A percentile compares a stretch with the other conserved stretches of the same genome.
phyloP scores from a whole-genome alignment of 495 filamentous ascomycete species.

The Aspergillus cavernicola region DNA sequence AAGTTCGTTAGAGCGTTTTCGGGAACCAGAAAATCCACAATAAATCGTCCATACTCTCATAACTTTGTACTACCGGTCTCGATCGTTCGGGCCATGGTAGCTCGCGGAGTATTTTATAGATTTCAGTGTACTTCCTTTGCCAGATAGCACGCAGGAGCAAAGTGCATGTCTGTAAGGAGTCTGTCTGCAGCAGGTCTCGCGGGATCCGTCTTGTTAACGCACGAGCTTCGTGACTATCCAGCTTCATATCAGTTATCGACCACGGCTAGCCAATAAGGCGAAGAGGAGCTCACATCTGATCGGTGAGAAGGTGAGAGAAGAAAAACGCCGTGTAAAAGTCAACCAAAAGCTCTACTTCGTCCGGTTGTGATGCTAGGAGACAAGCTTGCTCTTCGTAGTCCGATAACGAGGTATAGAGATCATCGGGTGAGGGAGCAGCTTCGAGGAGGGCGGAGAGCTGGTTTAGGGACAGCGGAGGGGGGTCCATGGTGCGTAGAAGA shows the following conservation, averaged over 20 bases:
- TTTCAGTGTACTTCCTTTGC: slow-evolving; percentile 41
- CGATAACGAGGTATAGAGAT: slow-evolving; percentile 42
- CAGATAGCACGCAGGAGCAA: slow-evolving; percentile 47
- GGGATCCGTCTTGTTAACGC: slow-evolving; percentile 49
- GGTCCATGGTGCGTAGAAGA: slow-evolving; percentile 26
- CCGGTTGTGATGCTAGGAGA: slow-evolving; percentile 23
- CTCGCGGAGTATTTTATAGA: slow-evolving; percentile 41
- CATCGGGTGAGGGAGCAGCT: slow-evolving; percentile 32
- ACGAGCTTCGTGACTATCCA: slow-evolving; percentile 48
- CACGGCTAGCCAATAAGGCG: not conserved
- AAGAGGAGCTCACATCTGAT: slow-evolving; percentile 42
- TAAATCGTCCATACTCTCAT: slow-evolving; percentile 32
- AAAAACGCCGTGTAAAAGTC: slow-evolving; percentile 50
- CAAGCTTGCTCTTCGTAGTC: slow-evolving; percentile 44
- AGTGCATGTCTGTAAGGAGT: slow-evolving; percentile 44
- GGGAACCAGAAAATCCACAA: not conserved
- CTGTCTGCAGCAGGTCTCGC: slow-evolving; percentile 29
- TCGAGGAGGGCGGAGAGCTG: slow-evolving; percentile 36
- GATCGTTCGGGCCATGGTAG: slow-evolving; percentile 42
- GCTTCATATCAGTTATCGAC: slow-evolving; percentile 6
- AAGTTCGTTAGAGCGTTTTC: slow-evolving; percentile 29
- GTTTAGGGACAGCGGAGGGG: slow-evolving; percentile 32
- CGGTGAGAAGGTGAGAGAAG: slow-evolving; percentile 48
- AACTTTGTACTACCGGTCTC: slow-evolving; percentile 38
- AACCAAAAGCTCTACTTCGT: slow-evolving; percentile 33